Conservation (phyloP, 1,139 yeast species). For the Saccharomyces hybrid region DNA sequence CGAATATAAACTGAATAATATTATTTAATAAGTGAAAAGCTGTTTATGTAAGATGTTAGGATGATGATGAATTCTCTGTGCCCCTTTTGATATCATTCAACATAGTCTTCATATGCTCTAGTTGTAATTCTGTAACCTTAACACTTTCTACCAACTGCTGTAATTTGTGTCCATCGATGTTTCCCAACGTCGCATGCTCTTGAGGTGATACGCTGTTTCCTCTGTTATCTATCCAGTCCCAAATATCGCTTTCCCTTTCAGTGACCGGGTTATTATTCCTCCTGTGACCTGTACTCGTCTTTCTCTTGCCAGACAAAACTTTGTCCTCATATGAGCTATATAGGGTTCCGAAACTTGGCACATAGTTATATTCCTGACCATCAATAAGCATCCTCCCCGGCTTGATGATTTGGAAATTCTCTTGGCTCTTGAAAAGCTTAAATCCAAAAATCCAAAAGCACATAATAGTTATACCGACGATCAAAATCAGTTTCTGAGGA, state of each 20-base stretch:
- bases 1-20: neutral
- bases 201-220: constrained; percentile 27
- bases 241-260: constrained; percentile 57
- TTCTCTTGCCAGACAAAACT: constrained; percentile 22
- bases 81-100: constrained; percentile 6
- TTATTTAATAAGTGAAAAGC: neutral
- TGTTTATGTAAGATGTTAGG: neutral
- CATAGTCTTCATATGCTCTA: constrained; percentile 35
- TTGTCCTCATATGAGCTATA: constrained; percentile 36
- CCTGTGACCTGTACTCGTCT: constrained; percentile 3
- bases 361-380: constrained; percentile 39
- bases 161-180: constrained; percentile 17
- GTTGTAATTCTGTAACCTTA: constrained; percentile 45
- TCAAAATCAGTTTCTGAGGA: neutral
- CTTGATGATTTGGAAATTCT: constrained; percentile 9
- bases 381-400: constrained; percentile 32
- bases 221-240: constrained; percentile 75
- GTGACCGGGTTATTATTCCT: constrained; percentile 10
- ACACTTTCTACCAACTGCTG: constrained; percentile 53
- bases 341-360: constrained; percentile 42
- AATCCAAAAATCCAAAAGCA: neutral
- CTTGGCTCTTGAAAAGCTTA: neutral
- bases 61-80: neutral
- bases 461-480: neutral
- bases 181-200: constrained; percentile 7